Percentiles rank a stretch among this genome's conserved stretches.
phyloP scores from a whole-genome alignment of 192 early-diverging fungal species.

The Umbelopsis ramanniana region DNA sequence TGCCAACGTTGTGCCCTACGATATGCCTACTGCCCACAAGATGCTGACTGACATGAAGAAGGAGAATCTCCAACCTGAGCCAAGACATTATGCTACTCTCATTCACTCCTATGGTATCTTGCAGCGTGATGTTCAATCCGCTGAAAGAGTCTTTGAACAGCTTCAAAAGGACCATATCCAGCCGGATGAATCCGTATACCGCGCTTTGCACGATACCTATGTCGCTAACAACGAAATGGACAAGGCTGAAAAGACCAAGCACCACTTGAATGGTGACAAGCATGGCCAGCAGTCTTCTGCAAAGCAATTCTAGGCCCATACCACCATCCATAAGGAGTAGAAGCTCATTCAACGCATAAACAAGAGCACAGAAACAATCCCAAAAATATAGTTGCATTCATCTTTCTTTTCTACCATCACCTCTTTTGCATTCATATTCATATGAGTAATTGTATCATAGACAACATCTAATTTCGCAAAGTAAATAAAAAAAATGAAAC shows the following conservation, averaged over 20 bases:
- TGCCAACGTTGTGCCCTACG: constrained; percentile 56
- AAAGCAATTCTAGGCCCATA: background rate
- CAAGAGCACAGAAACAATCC: no score
- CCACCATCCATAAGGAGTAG: no score
- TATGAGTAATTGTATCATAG: no score
- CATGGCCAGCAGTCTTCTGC: background rate
- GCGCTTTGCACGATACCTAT: constrained; percentile 58
- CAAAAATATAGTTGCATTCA: no score
- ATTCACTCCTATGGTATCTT: constrained; percentile 60
- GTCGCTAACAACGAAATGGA: constrained; percentile 47
- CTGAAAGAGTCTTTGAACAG: constrained; percentile 46
- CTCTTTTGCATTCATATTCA: no score
- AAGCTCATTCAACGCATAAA: no score
- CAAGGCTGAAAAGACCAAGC: constrained; percentile 38
- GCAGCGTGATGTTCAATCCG: constrained; percentile 51
- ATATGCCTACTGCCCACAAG: constrained; percentile 54
- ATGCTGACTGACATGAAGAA: constrained; percentile 48
- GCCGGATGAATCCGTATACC: constrained; percentile 56
- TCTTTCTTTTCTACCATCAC: no score
- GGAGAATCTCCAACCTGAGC: constrained; percentile 43
- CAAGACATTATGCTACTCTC: constrained; percentile 57
- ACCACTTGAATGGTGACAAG: background rate
- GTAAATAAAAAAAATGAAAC: no score
- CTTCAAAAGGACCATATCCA: constrained; percentile 40
- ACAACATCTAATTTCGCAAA: no score